Percentiles rank a stretch among this genome's conserved stretches.
Conservation (phyloP, 306 rosid species). For the Pyrus pyrifolia region DNA sequence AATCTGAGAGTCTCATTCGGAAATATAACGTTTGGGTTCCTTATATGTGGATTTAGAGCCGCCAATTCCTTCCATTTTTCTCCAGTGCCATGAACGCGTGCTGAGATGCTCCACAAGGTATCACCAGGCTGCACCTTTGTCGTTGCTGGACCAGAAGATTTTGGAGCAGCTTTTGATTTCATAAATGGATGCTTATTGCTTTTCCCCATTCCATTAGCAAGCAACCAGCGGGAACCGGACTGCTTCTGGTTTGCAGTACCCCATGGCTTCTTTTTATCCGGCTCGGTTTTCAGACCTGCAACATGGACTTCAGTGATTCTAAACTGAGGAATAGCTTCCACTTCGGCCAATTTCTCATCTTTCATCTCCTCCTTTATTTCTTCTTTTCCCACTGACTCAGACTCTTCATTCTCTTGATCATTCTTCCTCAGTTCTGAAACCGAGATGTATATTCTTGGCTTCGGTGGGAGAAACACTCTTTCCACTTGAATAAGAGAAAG, state of each 20-base stretch:
- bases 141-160: conserved; percentile 29
- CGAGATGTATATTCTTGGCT: conserved; percentile 48
- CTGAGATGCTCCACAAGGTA: conserved; percentile 77
- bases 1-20: conserved; percentile 45
- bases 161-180: conserved; percentile 48
- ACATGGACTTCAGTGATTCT: conserved; percentile 72
- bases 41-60: conserved; percentile 46
- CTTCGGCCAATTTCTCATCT: conserved; percentile 38
- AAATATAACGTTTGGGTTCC: conserved; percentile 68
- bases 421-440: conserved; percentile 38
- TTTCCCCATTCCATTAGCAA: conserved; percentile 90
- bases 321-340: conserved; percentile 59
- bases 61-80: conserved; percentile 63
- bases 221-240: conserved; percentile 88
- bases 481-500: conserved; percentile 84
- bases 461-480: conserved; percentile 75
- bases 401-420: conserved; percentile 38
- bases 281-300: conserved; percentile 59
- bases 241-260: conserved; percentile 49
- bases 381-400: conserved; percentile 26
- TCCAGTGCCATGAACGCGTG: conserved; percentile 53
- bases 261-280: conserved; percentile 54
- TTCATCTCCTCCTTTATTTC: conserved; percentile 33
- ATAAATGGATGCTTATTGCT: conserved; percentile 43
- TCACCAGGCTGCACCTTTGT: conserved; percentile 66